Base-by-base conservation (phyloP, 2,329 filamentous ascomycete species). In the Cylindrodendrum hubeiense region DNA sequence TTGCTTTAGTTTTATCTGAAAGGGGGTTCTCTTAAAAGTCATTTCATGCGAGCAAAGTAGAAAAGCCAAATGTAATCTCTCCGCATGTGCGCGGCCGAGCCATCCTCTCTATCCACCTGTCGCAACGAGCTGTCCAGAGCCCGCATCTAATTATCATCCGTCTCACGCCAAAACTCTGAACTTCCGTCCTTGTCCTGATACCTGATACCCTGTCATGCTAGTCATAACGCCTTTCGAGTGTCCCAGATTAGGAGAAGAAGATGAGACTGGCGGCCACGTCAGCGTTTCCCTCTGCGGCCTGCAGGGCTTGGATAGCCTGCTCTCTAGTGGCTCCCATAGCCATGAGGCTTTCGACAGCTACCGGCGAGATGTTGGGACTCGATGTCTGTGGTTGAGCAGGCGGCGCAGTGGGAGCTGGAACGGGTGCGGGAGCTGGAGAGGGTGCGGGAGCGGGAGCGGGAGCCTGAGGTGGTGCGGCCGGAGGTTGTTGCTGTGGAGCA, bases 181-280 rank as follows among this genome's bases (percentile, higher is more conserved):
- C 46, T 44, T 49, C 46, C 54, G 37, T 62, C 58, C 56, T 49
- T 34, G 30, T 61, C 58, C 56, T 30, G 22, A 46, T 62, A 41
- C 50, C 65, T 30, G 26, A 46, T 53, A 56, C 44, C 51, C 22
- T 51, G 54, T 67, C 60, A 60, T 69, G 50, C 50, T 49, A 63
- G 30, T 62, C 51, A 53, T 69, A 54, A 67, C 49, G 26, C 52
- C 58, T 37, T 54, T 28, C 53, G 63, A 57, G 47, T 47, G 39
- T 58, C 46, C 50, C 47, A 28, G 44, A 50, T 60, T 53, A 61
- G 50, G 71, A 77, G 62, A 77, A 79, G 68, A 90, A 93, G 56
- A 98, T 86, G 67, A 97, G 85, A 52, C 91, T 90, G 50, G 94
- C 95, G n/a, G 95, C 95, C 68, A 91, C 89, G 67, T 98, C 93